phyloP scores from a whole-genome alignment of 2,329 filamentous ascomycete species.

The Diplodia scrobiculata region DNA sequence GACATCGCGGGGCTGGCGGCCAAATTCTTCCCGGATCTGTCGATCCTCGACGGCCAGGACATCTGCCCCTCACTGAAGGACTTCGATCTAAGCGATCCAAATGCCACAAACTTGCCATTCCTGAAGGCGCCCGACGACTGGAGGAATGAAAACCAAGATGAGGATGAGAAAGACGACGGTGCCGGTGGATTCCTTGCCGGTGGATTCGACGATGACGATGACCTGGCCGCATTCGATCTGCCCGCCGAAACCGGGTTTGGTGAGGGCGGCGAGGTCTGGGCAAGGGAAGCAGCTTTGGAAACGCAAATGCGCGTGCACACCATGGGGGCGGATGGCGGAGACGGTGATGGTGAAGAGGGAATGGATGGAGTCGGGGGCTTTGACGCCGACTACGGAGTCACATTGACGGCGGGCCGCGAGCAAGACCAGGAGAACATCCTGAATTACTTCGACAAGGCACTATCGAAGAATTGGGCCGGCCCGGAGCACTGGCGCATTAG shows the following conservation, averaged over 20 bases:
- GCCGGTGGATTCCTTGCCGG: slow-evolving; percentile 78
- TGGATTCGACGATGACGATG: slow-evolving; percentile 76
- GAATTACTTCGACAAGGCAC: slow-evolving; percentile 94
- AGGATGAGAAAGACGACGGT: slow-evolving; percentile 58
- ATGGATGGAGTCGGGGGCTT: slow-evolving; percentile 58
- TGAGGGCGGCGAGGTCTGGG: slow-evolving; percentile 95
- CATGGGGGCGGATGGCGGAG: slow-evolving; percentile 59
- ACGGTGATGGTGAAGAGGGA: slow-evolving; percentile 54
- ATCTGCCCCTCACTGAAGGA: slow-evolving; percentile 93
- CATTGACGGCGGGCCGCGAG: slow-evolving; percentile 69
- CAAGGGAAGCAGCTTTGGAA: slow-evolving; percentile 80
- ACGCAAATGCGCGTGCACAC: slow-evolving; percentile 82
- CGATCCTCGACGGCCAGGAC: slow-evolving; percentile 77
- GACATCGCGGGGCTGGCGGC: slow-evolving; percentile 73
- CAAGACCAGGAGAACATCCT: slow-evolving; percentile 89
- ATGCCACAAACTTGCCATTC: slow-evolving; percentile 86
- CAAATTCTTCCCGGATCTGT: slow-evolving; percentile 83
- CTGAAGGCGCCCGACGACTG: slow-evolving; percentile 86
- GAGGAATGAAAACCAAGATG: slow-evolving; percentile 69
- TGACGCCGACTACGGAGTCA: slow-evolving; percentile 72
- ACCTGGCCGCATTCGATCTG: slow-evolving; percentile 66
- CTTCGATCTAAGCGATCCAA: slow-evolving; percentile 86
- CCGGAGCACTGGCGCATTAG: slow-evolving; percentile 99
- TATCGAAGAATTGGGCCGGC: slow-evolving; percentile 96
- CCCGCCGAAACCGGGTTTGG: slow-evolving; percentile 78